These are phyloP conservation scores for Beauveria caledonica DNA, from an alignment of 2,329 filamentous ascomycete genomes.

Conservation along the genomic window DNA sequence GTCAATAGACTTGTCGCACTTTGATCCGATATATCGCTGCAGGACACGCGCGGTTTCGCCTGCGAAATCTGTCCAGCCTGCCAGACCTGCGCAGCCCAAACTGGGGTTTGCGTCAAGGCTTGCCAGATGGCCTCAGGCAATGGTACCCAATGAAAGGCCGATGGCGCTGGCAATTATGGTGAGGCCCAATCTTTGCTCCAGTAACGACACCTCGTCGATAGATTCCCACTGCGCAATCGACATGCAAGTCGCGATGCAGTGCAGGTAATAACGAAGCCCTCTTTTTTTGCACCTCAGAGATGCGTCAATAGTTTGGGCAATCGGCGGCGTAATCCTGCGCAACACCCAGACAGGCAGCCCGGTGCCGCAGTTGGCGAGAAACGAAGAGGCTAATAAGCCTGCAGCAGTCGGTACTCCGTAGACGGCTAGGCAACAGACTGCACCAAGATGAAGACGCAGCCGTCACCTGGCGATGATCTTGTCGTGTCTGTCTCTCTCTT, in stretches of 20 bases:
- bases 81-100: not conserved
- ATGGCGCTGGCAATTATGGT: conserved; percentile 3
- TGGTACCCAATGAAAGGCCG: conserved; percentile 3
- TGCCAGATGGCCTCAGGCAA: not conserved
- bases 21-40: conserved; percentile 4
- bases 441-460: not conserved
- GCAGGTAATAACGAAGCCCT: not conserved
- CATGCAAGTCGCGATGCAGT: conserved; percentile 2
- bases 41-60: not conserved
- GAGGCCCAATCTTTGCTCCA: conserved; percentile 8
- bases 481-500: not conserved
- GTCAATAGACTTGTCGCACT: not conserved
- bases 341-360: not conserved
- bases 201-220: not conserved
- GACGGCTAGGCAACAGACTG: not conserved
- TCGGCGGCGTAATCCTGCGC: not conserved
- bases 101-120: not conserved
- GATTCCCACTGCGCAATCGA: conserved; percentile 8
- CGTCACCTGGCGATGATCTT: not conserved
- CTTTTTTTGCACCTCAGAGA: not conserved
- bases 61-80: not conserved
- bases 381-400: not conserved
- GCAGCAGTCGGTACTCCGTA: no score
- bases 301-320: not conserved
- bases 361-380: not conserved